These are phyloP conservation scores for Thymus mandschuricus DNA, from an alignment of 257 asterid genomes.

Conservation along the genomic window DNA sequence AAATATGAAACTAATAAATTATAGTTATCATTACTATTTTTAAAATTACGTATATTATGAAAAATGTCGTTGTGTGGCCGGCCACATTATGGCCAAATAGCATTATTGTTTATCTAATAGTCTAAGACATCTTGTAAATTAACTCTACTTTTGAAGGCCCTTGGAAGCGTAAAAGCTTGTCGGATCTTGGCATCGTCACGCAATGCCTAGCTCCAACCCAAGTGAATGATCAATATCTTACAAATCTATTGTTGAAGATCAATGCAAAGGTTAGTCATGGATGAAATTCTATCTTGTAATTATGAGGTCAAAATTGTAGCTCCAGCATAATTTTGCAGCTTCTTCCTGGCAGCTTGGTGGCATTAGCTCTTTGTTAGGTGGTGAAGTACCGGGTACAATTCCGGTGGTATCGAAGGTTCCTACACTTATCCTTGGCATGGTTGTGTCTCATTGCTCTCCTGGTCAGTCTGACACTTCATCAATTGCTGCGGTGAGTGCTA, in stretches of 20 bases:
- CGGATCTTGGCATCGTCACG: constrained; percentile 84
- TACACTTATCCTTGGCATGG: constrained; percentile 90
- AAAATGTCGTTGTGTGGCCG: no score
- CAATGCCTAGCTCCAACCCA: constrained; percentile 81
- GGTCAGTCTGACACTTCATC: constrained; percentile 92
- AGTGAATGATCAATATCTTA: constrained; percentile 79
- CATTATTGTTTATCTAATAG: no score
- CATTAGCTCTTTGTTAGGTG: constrained; percentile 64
- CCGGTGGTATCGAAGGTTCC: constrained; percentile 79
- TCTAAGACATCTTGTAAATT: no score
- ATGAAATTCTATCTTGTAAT: constrained; percentile 7
- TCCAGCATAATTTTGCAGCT: not conserved
- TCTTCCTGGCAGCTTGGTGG: constrained; percentile 82
- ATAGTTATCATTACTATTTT: no score
- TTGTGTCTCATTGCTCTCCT: constrained; percentile 94
- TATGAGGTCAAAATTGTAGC: not conserved
- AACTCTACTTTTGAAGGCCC: constrained; percentile 57
- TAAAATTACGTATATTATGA: no score
- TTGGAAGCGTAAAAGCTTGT: constrained; percentile 82
- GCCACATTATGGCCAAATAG: no score
- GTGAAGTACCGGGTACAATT: constrained; percentile 58
- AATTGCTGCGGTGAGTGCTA: constrained; percentile 77
- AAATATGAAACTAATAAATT: no score
- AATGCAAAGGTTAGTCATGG: constrained; percentile 72
- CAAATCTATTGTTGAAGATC: constrained; percentile 79